Conservation (phyloP, 805 yeast genomes). For the Candida sithepensis region DNA sequence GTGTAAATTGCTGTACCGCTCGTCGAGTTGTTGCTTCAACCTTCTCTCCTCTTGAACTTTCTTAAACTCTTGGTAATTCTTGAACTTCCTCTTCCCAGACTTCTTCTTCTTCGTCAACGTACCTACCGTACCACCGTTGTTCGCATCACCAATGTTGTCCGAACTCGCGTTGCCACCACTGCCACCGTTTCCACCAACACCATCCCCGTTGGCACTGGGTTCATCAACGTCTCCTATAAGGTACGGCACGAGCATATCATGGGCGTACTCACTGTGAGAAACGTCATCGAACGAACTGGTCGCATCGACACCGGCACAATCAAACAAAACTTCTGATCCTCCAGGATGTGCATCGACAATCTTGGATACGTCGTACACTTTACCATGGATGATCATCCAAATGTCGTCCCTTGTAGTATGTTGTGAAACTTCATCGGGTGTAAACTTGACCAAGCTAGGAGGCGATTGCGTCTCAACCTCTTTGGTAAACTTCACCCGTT, state of each 20-base stretch:
- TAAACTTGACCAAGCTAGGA: not conserved
- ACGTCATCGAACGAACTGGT: slow-evolving; percentile 65
- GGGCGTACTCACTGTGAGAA: slow-evolving; percentile 77
- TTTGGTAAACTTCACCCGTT: not conserved
- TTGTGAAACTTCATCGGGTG: slow-evolving; percentile 40
- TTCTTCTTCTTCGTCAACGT: slow-evolving; percentile 5
- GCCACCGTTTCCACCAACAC: too few species aligned
- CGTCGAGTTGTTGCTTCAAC: not conserved
- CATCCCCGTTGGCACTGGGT: too few species aligned
- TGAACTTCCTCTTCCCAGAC: slow-evolving; percentile 6
- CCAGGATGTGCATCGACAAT: slow-evolving; percentile 71
- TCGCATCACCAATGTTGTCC: too few species aligned
- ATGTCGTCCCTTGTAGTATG: slow-evolving; percentile 50
- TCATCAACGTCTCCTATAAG: slow-evolving; percentile 70
- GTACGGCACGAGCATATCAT: slow-evolving; percentile 79
- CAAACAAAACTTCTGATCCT: slow-evolving; percentile 77
- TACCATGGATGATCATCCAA: slow-evolving; percentile 70
- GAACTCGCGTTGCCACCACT: too few species aligned
- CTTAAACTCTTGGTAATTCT: slow-evolving; percentile 11
- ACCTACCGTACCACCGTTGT: too few species aligned
- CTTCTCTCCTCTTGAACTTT: slow-evolving; percentile 5
- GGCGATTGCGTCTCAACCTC: not conserved
- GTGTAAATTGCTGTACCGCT: not conserved
- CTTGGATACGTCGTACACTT: slow-evolving; percentile 60
- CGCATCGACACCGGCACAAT: slow-evolving; percentile 80